Conservation (phyloP, 768 basidiomycete genomes). For the Podaxis pistillaris region DNA sequence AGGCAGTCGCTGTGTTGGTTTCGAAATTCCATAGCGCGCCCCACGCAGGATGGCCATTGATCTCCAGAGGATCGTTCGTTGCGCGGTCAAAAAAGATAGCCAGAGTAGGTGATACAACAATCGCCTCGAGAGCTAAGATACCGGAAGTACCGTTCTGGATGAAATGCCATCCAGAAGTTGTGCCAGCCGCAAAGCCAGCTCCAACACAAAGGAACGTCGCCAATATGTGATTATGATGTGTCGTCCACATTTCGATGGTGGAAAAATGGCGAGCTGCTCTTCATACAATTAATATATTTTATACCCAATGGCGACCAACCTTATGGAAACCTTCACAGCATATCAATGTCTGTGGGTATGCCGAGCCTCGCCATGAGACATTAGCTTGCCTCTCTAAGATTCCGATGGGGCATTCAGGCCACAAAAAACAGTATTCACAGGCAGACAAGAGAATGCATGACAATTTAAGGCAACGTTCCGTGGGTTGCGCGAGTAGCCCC, state of each 20-base stretch:
- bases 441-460: not conserved
- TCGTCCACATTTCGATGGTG: not conserved
- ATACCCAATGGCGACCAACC: not conserved
- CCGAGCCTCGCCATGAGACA: not conserved
- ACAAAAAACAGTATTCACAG: not conserved
- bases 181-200: slow-evolving; percentile 3
- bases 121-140: slow-evolving; percentile 26
- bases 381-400: not conserved
- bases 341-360: not conserved
- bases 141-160: slow-evolving; percentile 28
- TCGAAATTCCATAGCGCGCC: slow-evolving; percentile 40
- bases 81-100: slow-evolving; percentile 29
- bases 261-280: not conserved
- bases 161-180: slow-evolving; percentile 23
- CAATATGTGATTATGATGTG: slow-evolving; percentile 20
- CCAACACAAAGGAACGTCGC: not conserved
- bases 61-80: slow-evolving; percentile 38
- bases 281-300: not conserved
- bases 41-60: slow-evolving; percentile 44
- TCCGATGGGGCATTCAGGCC: not conserved
- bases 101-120: slow-evolving; percentile 28
- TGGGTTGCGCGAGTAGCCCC: not conserved
- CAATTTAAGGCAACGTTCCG: not conserved
- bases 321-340: not conserved
- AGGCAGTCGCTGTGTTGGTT: slow-evolving; percentile 33